A percentile compares a stretch with the other conserved stretches of the same genome.
Conservation (phyloP, 2,329 filamentous ascomycete genomes). For the Saccharata proteae region DNA sequence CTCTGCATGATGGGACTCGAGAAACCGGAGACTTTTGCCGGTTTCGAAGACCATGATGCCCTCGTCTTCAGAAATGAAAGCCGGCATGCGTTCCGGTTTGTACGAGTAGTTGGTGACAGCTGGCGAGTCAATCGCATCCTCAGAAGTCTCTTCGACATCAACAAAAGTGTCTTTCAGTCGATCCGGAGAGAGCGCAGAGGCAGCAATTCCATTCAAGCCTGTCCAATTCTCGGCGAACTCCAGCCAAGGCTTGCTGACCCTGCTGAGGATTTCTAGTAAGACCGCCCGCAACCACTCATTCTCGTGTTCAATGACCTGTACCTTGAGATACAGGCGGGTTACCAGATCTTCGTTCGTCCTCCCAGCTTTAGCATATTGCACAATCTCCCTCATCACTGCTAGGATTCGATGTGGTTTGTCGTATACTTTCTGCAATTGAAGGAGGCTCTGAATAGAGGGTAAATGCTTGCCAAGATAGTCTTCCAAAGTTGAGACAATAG, state of each 20-base stretch:
- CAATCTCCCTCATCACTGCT: conserved; percentile 39
- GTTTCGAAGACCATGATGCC: conserved; percentile 65
- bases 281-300: conserved; percentile 50
- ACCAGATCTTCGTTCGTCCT: conserved; percentile 26
- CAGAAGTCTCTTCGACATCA: conserved; percentile 15
- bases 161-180: conserved; percentile 14
- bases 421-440: conserved; percentile 30
- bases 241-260: conserved; percentile 54
- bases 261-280: conserved; percentile 53
- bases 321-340: conserved; percentile 23
- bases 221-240: conserved; percentile 63
- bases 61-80: conserved; percentile 59
- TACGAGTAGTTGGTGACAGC: conserved; percentile 51
- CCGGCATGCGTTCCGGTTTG: conserved; percentile 53
- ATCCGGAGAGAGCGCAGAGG: conserved; percentile 9
- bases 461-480: conserved; percentile 22
- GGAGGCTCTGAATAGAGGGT: conserved; percentile 18
- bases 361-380: conserved; percentile 32
- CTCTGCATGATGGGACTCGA: conserved; percentile 56
- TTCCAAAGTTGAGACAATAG: conserved; percentile 29
- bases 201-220: conserved; percentile 38
- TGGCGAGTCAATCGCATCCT: conserved; percentile 11
- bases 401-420: conserved; percentile 41
- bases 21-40: conserved; percentile 61
- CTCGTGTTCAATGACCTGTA: conserved; percentile 46